Conservation (phyloP, 2,329 filamentous ascomycete genomes). For the Fusarium sp. region DNA sequence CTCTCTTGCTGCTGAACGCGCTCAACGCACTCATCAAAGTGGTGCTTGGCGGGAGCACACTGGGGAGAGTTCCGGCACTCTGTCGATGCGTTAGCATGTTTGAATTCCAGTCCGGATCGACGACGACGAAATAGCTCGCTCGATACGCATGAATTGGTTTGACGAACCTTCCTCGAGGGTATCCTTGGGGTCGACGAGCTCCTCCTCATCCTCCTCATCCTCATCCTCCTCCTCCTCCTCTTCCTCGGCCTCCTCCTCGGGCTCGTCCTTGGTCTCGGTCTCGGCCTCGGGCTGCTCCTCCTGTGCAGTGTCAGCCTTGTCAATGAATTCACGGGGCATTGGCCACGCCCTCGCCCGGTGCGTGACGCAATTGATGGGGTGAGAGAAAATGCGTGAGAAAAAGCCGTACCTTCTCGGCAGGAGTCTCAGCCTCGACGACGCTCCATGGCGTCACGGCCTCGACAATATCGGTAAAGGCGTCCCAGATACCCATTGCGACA, state of each 20-base stretch:
- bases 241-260: slow-evolving; percentile 58
- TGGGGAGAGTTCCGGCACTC: slow-evolving; percentile 90
- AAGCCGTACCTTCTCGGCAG: slow-evolving; percentile 69
- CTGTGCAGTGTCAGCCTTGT: slow-evolving; percentile 43
- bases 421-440: slow-evolving; percentile 74
- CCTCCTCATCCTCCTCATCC: slow-evolving; percentile 82
- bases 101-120: slow-evolving; percentile 16
- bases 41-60: slow-evolving; percentile 92
- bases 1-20: slow-evolving; percentile 76
- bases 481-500: slow-evolving; percentile 75
- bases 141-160: slow-evolving; percentile 3
- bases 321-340: neutral
- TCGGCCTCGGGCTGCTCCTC: slow-evolving; percentile 63
- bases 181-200: slow-evolving; percentile 89
- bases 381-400: slow-evolving; percentile 36
- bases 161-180: slow-evolving; percentile 89
- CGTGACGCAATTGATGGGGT: slow-evolving; percentile 32
- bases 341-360: neutral
- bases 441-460: slow-evolving; percentile 75
- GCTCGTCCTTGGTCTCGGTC: slow-evolving; percentile 54
- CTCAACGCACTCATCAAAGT: slow-evolving; percentile 98
- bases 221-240: slow-evolving; percentile 63
- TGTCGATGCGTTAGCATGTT: slow-evolving; percentile 56
- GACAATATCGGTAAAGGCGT: slow-evolving; percentile 72
- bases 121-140: slow-evolving; percentile 38